Percentiles rank a stretch among this genome's conserved stretches.
These are phyloP conservation scores for Fonsecaea monophora DNA, from an alignment of 2,329 filamentous ascomycete species.

Conservation along the genomic window DNA sequence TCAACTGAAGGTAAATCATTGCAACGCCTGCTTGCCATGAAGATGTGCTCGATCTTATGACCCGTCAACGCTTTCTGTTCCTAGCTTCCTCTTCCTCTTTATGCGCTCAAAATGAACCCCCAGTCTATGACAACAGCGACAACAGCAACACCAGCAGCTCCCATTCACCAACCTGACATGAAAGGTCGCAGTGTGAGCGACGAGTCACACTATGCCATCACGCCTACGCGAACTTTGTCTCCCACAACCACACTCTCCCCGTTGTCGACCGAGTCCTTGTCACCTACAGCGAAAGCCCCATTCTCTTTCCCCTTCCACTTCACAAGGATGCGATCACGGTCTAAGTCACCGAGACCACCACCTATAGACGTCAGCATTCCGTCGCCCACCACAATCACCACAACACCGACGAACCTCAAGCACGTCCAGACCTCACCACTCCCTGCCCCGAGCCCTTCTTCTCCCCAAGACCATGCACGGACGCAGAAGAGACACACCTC, in stretches of 20 bases:
- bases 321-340: background rate
- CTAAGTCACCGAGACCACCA: slow-evolving; percentile 19
- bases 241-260: slow-evolving; percentile 19
- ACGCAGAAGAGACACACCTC: slow-evolving; percentile 13
- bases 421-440: slow-evolving; percentile 19
- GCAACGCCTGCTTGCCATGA: background rate
- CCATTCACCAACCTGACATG: slow-evolving; percentile 10
- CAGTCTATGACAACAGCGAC: background rate
- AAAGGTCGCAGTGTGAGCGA: slow-evolving; percentile 13
- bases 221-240: slow-evolving; percentile 1
- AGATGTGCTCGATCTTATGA: background rate
- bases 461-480: background rate
- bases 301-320: slow-evolving; percentile 20
- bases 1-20: background rate
- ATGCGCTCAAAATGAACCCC: background rate
- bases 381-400: background rate
- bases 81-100: background rate
- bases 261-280: slow-evolving; percentile 5
- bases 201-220: slow-evolving; percentile 3
- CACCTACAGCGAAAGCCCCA: background rate
- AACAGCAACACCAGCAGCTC: background rate
- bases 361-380: slow-evolving; percentile 4
- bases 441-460: background rate
- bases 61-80: background rate
- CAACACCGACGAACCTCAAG: background rate